These are phyloP conservation scores for Dryas octopetala DNA, from an alignment of 306 rosid genomes.

Conservation along the genomic window DNA sequence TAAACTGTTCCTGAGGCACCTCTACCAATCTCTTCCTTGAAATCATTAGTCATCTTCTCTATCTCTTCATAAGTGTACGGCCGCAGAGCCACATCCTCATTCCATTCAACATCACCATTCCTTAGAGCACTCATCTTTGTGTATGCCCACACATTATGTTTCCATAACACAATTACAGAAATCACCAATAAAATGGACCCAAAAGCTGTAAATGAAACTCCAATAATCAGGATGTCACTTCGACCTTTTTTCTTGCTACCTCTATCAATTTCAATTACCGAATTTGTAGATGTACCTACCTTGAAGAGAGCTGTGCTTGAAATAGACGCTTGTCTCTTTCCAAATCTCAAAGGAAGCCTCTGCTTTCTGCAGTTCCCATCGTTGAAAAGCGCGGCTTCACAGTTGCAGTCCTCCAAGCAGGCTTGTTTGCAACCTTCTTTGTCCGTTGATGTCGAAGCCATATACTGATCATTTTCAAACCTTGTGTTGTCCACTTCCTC, in stretches of 20 bases:
- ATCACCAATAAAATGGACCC: conserved; percentile 11
- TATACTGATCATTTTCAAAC: too few relatives aligned
- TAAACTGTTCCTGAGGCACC: too few relatives aligned
- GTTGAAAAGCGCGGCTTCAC: too few relatives aligned
- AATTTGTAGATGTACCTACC: not conserved
- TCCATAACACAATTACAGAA: not conserved
- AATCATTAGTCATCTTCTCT: conserved; percentile 23
- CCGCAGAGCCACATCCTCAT: conserved; percentile 5
- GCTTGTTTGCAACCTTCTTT: too few relatives aligned
- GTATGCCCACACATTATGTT: not conserved
- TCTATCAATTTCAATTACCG: not conserved
- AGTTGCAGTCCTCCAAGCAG: too few relatives aligned
- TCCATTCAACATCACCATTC: conserved; percentile 6
- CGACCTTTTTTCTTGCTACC: not conserved
- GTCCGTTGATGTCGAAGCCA: too few relatives aligned
- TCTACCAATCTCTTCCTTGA: conserved; percentile 31
- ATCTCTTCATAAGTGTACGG: conserved; percentile 20
- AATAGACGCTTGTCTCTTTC: too few relatives aligned
- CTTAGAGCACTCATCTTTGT: not conserved
- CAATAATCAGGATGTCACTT: conserved; percentile 8
- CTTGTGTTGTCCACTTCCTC: too few relatives aligned
- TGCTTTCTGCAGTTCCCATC: too few relatives aligned
- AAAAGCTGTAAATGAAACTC: not conserved
- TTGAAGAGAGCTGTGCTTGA: conserved; percentile 24
- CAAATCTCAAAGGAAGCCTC: too few relatives aligned